These are phyloP conservation scores for Wickerhamomyces strasburgensis DNA, from an alignment of 805 yeast species.

Conservation along the genomic window DNA sequence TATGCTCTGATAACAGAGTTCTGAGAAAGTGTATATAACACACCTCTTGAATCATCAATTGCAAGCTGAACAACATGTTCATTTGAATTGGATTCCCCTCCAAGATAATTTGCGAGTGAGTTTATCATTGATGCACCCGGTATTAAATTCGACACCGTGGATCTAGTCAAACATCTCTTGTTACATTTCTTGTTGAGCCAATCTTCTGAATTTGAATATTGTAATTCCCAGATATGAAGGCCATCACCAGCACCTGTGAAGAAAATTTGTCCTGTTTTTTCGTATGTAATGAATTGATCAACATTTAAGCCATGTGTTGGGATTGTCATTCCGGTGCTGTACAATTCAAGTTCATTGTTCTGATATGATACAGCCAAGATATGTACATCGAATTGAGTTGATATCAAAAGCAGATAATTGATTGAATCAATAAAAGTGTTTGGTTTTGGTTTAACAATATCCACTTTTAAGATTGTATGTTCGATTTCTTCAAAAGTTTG, in stretches of 20 bases:
- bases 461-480: conserved; percentile 71
- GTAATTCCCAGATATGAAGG: conserved; percentile 78
- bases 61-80: conserved; percentile 66
- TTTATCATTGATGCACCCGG: conserved; percentile 35
- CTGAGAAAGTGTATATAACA: conserved; percentile 78
- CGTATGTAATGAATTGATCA: conserved; percentile 53
- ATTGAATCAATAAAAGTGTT: conserved; percentile 78
- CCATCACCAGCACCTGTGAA: conserved; percentile 81
- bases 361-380: conserved; percentile 65
- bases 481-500: conserved; percentile 78
- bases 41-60: conserved; percentile 71
- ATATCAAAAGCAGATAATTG: conserved; percentile 63
- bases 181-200: conserved; percentile 84
- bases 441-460: conserved; percentile 74
- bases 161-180: conserved; percentile 77
- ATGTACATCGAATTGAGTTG: conserved; percentile 77
- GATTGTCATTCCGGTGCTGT: conserved; percentile 78
- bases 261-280: conserved; percentile 70
- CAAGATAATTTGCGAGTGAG: conserved; percentile 30
- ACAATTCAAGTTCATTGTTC: conserved; percentile 55
- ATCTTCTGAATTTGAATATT: conserved; percentile 74
- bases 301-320: conserved; percentile 75
- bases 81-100: conserved; percentile 20
- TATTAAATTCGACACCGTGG: conserved; percentile 47
- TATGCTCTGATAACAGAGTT: conserved; percentile 80